Conservation (phyloP, 2,329 filamentous ascomycete genomes). For the Ophioceras dolichostomum region DNA sequence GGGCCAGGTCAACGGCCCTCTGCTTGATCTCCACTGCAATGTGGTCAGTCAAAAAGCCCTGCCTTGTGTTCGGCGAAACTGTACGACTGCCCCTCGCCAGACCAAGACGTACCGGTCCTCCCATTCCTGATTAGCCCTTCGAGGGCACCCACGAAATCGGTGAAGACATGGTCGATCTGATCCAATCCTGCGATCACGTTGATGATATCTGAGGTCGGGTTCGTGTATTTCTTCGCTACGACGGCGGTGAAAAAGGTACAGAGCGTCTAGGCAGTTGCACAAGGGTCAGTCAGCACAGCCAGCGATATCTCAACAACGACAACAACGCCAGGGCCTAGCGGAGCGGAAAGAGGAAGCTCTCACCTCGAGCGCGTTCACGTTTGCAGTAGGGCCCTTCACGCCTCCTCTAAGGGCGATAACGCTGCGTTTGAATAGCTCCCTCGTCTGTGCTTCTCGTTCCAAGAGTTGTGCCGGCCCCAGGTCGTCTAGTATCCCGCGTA, state of each 20-base stretch:
- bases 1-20: conserved; percentile 68
- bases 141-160: conserved; percentile 73
- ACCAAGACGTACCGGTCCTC: conserved; percentile 43
- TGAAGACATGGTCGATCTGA: conserved; percentile 74
- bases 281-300: too few relatives aligned
- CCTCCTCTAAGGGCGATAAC: conserved; percentile 52
- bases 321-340: too few relatives aligned
- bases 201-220: conserved; percentile 91
- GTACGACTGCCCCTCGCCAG: not conserved
- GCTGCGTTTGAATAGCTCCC: conserved; percentile 65
- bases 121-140: conserved; percentile 76
- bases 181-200: conserved; percentile 80
- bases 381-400: conserved; percentile 35
- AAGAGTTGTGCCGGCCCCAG: conserved; percentile 65
- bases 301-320: too few relatives aligned
- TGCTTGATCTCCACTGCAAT: conserved; percentile 56
- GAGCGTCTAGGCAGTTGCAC: conserved; percentile 65
- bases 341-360: too few relatives aligned
- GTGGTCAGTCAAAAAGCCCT: not conserved
- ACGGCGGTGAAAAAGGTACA: conserved; percentile 76
- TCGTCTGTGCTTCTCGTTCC: conserved; percentile 63
- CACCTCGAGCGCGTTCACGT: conserved; percentile 80
- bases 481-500: conserved; percentile 58
- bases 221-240: conserved; percentile 82
- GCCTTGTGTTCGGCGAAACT: not conserved